Evolutionary conservation across 441 rosid genomes (phyloP), one percentile per base, ranked within the genome.

Genomic region (Melastoma candidum): DNA sequence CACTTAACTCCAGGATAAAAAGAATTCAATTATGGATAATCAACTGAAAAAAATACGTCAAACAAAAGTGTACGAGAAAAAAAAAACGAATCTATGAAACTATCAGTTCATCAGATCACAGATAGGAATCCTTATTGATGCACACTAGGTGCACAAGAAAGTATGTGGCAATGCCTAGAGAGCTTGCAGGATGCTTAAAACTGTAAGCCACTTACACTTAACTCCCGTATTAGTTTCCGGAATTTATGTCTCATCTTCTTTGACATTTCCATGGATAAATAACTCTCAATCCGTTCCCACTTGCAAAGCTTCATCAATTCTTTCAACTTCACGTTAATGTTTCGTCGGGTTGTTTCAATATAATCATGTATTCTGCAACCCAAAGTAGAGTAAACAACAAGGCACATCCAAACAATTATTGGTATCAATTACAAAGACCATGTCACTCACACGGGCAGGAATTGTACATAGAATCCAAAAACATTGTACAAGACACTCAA

Each of bases 391-490:
- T 71, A 44, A 68, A 63, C 17, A 67, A 58, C 48, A 56, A 53
- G 61, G 29, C 27, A 46, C 12, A 53, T 62, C 17, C 25, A 55
- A 71, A 26, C 54, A 62, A 58, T 54, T 29, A 45, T 12, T 52
- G 25, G 9, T 29, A 43, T 41, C 63, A 26, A 39, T 24, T 22
- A 13, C 36, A 53, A 24, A 41, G 11, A 14, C 61, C 4, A 65
- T 51, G 57, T 45, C 65, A 70, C 87, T 83, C 68, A 87, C 99
- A 63, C 60, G 4, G 97, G 97, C 71, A 87, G 82, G 73, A 83
- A 81, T 67, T 94, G 99, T 59, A 83, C 67, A 60, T 87, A 85
- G 77, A 82, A 81, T 48, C 99, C 99, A 70, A 82, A 87, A 44
- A 80, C 51, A 68, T 94, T 94, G 85, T 87, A 94, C 56, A 93